Conservation (phyloP, 495 filamentous ascomycete genomes). For the Neurospora tetrasperma region DNA sequence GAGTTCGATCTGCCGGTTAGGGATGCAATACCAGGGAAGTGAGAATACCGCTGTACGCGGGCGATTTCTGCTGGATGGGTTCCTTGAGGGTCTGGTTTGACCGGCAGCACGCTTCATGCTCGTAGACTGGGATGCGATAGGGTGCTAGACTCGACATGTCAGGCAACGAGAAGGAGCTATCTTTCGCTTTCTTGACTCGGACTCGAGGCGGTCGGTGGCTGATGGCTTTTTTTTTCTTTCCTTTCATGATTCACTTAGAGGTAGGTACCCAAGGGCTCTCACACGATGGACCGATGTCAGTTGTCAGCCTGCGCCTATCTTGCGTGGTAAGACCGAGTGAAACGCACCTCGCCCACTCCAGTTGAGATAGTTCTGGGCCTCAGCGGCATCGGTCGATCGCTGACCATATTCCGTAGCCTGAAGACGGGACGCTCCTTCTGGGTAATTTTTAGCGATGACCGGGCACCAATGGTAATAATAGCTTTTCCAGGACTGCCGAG, state of each 20-base stretch:
- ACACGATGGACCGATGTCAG: not conserved
- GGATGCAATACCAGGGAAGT: not conserved
- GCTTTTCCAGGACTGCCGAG: not conserved
- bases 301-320: not conserved
- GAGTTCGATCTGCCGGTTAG: not conserved
- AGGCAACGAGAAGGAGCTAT: not conserved
- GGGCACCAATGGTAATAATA: not conserved
- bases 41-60: not conserved
- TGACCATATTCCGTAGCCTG: not conserved
- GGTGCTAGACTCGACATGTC: not conserved
- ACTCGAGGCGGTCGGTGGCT: not conserved
- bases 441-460: not conserved
- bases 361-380: not conserved
- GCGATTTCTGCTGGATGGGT: not conserved
- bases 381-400: not conserved
- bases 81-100: not conserved
- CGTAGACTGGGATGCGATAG: not conserved
- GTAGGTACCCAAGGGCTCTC: not conserved
- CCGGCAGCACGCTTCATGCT: not conserved
- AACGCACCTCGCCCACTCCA: not conserved
- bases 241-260: not conserved
- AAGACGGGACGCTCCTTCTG: not conserved
- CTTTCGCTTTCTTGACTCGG: not conserved
- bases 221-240: not conserved
- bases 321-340: not conserved